phyloP scores from a whole-genome alignment of 345 rosid species.

The Euphorbia lathyris region DNA sequence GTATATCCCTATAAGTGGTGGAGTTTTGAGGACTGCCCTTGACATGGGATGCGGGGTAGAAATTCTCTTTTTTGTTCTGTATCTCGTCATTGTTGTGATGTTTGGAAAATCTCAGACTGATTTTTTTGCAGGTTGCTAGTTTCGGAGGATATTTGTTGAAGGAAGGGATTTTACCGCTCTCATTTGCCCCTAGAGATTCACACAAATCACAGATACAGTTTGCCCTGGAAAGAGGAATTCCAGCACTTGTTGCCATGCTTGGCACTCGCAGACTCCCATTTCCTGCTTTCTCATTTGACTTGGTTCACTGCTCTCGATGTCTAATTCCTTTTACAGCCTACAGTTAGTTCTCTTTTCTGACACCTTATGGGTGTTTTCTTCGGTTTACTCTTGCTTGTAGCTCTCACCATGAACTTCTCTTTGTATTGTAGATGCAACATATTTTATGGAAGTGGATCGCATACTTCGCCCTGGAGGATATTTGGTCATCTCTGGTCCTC shows the following conservation, averaged over 20 bases:
- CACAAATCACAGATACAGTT: constrained; percentile 97
- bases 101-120: constrained; percentile 9
- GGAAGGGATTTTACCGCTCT: constrained; percentile 66
- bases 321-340: constrained; percentile 94
- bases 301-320: constrained; percentile 90
- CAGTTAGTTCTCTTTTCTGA: constrained; percentile 53
- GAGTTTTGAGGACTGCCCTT: constrained; percentile 86
- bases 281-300: constrained; percentile 85
- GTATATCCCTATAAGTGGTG: constrained; percentile 68
- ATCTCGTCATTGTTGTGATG: neutral
- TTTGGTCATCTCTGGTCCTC: constrained; percentile 96
- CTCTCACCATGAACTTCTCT: constrained; percentile 27
- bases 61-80: constrained; percentile 5
- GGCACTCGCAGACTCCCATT: constrained; percentile 98
- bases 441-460: constrained; percentile 88
- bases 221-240: constrained; percentile 94
- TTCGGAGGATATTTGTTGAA: constrained; percentile 81
- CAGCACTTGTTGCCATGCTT: constrained; percentile 97
- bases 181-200: constrained; percentile 97
- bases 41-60: constrained; percentile 99
- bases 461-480: constrained; percentile 93
- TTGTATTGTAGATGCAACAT: constrained; percentile 83
- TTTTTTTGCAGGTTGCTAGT: constrained; percentile 79
- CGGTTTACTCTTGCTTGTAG: constrained; percentile 13
- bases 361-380: neutral